Percentiles rank a stretch among this genome's conserved stretches.
Conservation (phyloP, 2,329 filamentous ascomycete species). For the Diaporthe sp. region DNA sequence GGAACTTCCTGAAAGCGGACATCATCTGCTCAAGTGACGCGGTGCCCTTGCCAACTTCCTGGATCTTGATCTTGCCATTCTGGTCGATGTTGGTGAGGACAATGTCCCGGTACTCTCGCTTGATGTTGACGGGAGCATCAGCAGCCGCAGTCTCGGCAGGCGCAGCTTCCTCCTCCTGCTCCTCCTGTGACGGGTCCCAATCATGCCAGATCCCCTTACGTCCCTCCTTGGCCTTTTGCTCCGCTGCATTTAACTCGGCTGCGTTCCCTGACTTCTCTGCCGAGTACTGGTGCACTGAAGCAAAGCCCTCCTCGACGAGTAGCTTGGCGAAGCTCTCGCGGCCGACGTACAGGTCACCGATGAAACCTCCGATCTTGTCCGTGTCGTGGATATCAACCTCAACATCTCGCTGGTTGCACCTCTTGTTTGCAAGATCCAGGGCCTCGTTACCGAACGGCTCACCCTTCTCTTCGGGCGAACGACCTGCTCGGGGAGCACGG, state of each 20-base stretch:
- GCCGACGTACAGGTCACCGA: conserved; percentile 92
- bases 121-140: conserved; percentile 63
- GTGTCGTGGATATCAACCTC: conserved; percentile 95
- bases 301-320: conserved; percentile 92
- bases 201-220: conserved; percentile 92
- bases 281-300: conserved; percentile 92
- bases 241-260: conserved; percentile 85
- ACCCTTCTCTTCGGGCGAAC: conserved; percentile 79
- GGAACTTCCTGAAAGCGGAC: conserved; percentile 91
- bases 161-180: conserved; percentile 66
- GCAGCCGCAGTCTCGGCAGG: conserved; percentile 64
- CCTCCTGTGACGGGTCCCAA: conserved; percentile 91
- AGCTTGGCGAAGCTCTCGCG: conserved; percentile 95
- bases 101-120: conserved; percentile 94
- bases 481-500: conserved; percentile 84
- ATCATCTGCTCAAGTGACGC: conserved; percentile 87
- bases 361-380: conserved; percentile 98
- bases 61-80: conserved; percentile 86
- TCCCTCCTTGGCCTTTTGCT: conserved; percentile 88
- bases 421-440: conserved; percentile 87
- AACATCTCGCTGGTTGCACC: conserved; percentile 93
- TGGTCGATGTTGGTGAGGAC: conserved; percentile 90
- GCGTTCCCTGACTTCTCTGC: conserved; percentile 95
- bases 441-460: conserved; percentile 97
- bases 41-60: conserved; percentile 89